Percentiles rank a stretch among this genome's conserved stretches.
Conservation (phyloP, 805 yeast species). For the Suhomyces faveliae region DNA sequence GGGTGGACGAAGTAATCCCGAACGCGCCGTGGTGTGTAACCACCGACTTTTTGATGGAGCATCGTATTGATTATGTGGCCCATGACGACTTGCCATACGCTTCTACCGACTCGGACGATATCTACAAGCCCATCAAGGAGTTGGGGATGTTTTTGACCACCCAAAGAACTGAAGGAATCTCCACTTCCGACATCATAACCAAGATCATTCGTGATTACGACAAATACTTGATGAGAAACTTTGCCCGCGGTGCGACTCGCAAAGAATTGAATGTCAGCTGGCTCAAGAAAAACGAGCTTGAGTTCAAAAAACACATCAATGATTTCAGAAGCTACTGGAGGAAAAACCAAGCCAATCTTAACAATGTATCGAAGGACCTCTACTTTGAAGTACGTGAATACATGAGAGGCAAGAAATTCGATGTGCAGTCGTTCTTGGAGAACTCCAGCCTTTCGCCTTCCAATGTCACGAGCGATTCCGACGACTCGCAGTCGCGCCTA, state of each 20-base stretch:
- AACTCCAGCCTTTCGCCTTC: constrained; percentile 15
- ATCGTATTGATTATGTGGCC: constrained; percentile 92
- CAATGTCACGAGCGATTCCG: constrained; percentile 24
- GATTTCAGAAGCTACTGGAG: constrained; percentile 87
- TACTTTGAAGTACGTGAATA: constrained; percentile 83
- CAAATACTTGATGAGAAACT: constrained; percentile 93
- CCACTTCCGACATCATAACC: constrained; percentile 94
- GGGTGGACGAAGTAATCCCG: constrained; percentile 97
- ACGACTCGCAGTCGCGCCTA: constrained; percentile 26
- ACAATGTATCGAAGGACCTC: constrained; percentile 74
- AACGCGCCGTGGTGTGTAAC: constrained; percentile 96
- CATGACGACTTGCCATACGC: constrained; percentile 97
- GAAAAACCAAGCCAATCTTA: constrained; percentile 64
- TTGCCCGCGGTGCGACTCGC: constrained; percentile 95
- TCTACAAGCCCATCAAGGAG: constrained; percentile 88
- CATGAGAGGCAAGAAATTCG: constrained; percentile 48
- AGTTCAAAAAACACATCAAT: constrained; percentile 82
- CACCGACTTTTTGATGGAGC: constrained; percentile 72
- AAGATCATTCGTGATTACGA: constrained; percentile 94
- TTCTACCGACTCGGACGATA: constrained; percentile 84
- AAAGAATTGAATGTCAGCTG: constrained; percentile 95
- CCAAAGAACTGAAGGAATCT: constrained; percentile 94
- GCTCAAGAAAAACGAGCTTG: constrained; percentile 96
- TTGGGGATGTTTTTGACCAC: constrained; percentile 90
- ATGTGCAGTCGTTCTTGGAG: constrained; percentile 27